Evolutionary conservation across 176 grass and related monocot genomes (phyloP).

Genomic region (Carex parvula): DNA sequence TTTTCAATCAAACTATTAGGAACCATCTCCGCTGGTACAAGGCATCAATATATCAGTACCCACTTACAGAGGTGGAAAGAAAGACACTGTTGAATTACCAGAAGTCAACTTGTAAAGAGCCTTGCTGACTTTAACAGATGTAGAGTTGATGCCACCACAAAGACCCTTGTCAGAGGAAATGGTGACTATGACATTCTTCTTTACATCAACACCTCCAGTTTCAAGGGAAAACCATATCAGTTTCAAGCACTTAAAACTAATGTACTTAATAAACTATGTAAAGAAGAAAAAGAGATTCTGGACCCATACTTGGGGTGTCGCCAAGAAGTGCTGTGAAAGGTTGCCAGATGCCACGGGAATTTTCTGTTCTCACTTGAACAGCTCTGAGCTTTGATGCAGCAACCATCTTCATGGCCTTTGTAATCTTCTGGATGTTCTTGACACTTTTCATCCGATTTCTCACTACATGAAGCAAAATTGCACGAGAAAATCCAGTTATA

Average conservation of each 20-base stretch:
- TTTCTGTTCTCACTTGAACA: constrained; percentile 85
- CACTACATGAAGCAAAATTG: constrained; percentile 36
- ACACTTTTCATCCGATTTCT: constrained; percentile 98
- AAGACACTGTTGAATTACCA: constrained; percentile 38
- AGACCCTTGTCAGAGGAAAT: constrained; percentile 95
- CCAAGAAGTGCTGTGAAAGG: constrained; percentile 94
- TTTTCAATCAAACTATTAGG: background rate
- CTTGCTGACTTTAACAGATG: constrained; percentile 94
- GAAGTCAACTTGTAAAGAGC: constrained; percentile 71
- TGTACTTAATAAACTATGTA: background rate
- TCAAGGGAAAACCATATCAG: constrained; percentile 1
- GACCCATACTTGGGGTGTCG: constrained; percentile 70
- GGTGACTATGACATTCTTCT: constrained; percentile 89
- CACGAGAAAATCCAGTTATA: background rate
- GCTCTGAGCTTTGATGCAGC: constrained; percentile 86
- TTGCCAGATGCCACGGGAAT: constrained; percentile 90
- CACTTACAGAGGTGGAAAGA: background rate
- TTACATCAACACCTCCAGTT: constrained; percentile 70
- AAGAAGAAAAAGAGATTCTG: background rate
- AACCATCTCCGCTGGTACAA: background rate
- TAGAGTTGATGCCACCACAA: constrained; percentile 94
- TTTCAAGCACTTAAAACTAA: constrained; percentile 13
- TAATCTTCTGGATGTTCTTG: constrained; percentile 96
- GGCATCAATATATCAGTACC: background rate
- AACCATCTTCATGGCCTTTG: constrained; percentile 99